Evolutionary conservation across 148 eudicot genomes (phyloP).

Genomic region (Chenopodium berlandieri): DNA sequence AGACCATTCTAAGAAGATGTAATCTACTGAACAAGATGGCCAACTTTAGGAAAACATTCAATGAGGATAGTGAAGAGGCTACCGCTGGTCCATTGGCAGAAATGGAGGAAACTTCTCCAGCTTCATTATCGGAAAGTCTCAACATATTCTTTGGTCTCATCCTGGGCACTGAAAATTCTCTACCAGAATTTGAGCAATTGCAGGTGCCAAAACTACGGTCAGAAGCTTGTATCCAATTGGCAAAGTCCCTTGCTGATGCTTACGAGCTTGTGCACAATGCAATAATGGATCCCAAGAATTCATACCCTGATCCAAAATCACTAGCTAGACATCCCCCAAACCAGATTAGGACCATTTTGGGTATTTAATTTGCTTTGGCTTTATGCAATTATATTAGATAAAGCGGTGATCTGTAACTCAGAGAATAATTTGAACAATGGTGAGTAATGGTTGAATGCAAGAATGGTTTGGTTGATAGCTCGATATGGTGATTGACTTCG

Average conservation of each 20-base stretch:
- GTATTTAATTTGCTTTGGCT: constrained; percentile 43
- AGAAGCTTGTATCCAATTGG: constrained; percentile 64
- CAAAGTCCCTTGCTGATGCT: constrained; percentile 71
- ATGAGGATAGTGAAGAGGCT: constrained; percentile 18
- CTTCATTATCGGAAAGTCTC: constrained; percentile 68
- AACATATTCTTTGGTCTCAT: constrained; percentile 85
- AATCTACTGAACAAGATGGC: constrained; percentile 75
- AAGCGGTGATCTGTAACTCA: not conserved
- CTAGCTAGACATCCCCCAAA: constrained; percentile 95
- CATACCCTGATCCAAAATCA: constrained; percentile 83
- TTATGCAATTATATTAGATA: not conserved
- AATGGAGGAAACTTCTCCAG: constrained; percentile 73
- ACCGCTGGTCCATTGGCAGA: constrained; percentile 50
- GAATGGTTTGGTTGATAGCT: not conserved
- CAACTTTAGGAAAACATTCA: constrained; percentile 43
- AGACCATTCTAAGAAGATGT: constrained; percentile 63
- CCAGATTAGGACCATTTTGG: constrained; percentile 95
- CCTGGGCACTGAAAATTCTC: constrained; percentile 75
- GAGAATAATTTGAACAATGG: not conserved
- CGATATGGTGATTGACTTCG: not conserved
- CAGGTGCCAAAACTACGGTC: constrained; percentile 89
- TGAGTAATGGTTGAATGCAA: not conserved
- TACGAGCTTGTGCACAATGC: constrained; percentile 75
- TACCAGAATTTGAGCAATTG: constrained; percentile 90
- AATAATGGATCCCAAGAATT: constrained; percentile 71